Evolutionary conservation across 805 yeast genomes (phyloP).

Genomic region (Candida tallmaniae): DNA sequence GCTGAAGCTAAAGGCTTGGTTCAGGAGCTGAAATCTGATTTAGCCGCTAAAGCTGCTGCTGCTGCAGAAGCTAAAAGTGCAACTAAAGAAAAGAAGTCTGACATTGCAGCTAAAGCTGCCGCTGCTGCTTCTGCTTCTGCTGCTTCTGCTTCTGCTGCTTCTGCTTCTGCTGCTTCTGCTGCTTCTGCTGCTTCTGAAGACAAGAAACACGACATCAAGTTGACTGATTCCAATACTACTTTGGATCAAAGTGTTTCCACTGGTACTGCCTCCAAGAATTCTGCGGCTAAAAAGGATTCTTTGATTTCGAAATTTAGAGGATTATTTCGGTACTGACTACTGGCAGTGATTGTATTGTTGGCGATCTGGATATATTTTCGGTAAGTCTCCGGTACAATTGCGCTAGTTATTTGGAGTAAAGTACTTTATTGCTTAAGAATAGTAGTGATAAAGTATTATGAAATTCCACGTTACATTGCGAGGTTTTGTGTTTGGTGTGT

Average conservation of each 20-base stretch:
- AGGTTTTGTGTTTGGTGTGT: no score
- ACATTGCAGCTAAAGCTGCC: background rate
- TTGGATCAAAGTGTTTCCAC: constrained; percentile 3
- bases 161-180: background rate
- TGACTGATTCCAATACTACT: constrained; percentile 14
- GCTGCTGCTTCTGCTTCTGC: background rate
- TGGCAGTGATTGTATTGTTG: no score
- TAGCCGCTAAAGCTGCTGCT: constrained; percentile 3
- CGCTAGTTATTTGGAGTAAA: no score
- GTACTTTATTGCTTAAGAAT: no score
- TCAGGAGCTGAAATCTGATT: no score
- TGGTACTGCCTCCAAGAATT: constrained; percentile 6
- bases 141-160: background rate
- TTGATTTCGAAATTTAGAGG: constrained; percentile 29
- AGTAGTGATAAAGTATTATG: no score
- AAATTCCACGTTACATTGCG: no score
- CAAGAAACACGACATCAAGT: constrained; percentile 11
- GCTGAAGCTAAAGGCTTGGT: no score
- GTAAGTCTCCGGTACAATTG: no score
- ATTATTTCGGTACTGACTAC: constrained; percentile 27
- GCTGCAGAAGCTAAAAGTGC: no score
- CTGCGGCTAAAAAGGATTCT: constrained; percentile 16
- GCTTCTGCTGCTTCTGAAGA: no score
- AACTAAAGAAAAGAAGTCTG: background rate
- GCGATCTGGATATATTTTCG: no score